Conservation (phyloP, 2,329 filamentous ascomycete genomes). For the Ustulina deusta region DNA sequence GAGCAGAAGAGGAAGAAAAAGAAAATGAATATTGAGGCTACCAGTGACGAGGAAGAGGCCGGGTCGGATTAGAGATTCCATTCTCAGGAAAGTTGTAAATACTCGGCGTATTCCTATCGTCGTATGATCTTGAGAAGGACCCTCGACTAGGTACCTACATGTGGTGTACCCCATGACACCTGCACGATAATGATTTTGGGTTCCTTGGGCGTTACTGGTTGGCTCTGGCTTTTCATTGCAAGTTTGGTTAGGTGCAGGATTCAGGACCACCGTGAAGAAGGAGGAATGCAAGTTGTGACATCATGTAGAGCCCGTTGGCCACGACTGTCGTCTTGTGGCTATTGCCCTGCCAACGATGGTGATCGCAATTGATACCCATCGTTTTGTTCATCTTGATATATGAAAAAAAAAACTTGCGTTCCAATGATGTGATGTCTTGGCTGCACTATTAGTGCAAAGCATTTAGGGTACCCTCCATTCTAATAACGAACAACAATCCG, state of each 20-base stretch:
- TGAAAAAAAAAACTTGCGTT: background rate
- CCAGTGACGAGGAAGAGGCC: constrained; percentile 70
- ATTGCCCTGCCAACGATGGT: constrained; percentile 19
- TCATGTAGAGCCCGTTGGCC: background rate
- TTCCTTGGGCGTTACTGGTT: constrained; percentile 14
- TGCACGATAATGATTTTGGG: constrained; percentile 22
- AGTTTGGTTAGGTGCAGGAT: background rate
- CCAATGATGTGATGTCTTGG: background rate
- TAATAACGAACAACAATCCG: no score
- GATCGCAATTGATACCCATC: constrained; percentile 38
- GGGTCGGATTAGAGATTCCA: constrained; percentile 53
- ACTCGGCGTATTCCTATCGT: background rate
- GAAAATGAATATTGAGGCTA: constrained; percentile 73
- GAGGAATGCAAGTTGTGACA: constrained; percentile 1
- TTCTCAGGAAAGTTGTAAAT: background rate
- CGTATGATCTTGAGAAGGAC: background rate
- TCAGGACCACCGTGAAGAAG: background rate
- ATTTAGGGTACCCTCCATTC: no score
- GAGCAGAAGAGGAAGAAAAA: constrained; percentile 53
- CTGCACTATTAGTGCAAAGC: no score
- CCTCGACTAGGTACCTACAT: background rate
- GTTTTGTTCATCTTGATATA: background rate
- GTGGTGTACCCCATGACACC: background rate
- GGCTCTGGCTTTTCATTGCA: constrained; percentile 18
- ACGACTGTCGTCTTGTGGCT: background rate